Base-by-base conservation (phyloP, 2,329 filamentous ascomycete genomes). In the Aspergillus sergii region DNA sequence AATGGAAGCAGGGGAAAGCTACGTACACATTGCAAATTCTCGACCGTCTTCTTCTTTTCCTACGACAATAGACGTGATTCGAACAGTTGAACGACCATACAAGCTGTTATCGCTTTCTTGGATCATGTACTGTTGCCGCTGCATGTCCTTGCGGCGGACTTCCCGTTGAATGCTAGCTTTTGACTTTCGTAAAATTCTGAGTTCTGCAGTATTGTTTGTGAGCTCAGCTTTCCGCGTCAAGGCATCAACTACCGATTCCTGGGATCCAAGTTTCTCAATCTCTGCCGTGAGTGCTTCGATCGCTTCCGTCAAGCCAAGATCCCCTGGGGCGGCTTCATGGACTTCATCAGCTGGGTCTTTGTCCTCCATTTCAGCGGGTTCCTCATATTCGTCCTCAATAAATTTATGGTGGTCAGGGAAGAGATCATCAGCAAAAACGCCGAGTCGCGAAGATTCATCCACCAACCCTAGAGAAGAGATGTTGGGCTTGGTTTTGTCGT, bases 71-170 rank as follows among this genome's bases (percentile, higher is more conserved):
- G 92, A 92, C 73, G 95, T 95, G 75, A 99, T 97, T 70, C 87
- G 91, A 71, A 98, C 88, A 0, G 89, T 92, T 2, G 95, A 94
- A 21, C 94, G 91, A 2, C 95, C 95, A 72, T 96, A 98, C 28
- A 99, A 83, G 76, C 93, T 97, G 77, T 97, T 99, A 76, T 99
- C 96, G 73, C 93, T 97, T 78, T 99, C 95, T 78, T 99, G 95
- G 9, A 98, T 89, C 53, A 96, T 92, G 71, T 99, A 99, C 75
- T 99, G 96, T 77, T 97, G 95, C 58, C 94, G 87, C 76, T 99
- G 95, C 73, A 99, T 86, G 78, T 98, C 94, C 75, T 98, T 99
- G 39, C 94, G 89, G 61, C 93, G 88, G 60, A 98, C 93, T 77
- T 99, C 95, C 68, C 95, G 86, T 72, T 96, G 91, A 62, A 99